phyloP scores from a whole-genome alignment of 306 rosid species.

The Trifolium dubium region DNA sequence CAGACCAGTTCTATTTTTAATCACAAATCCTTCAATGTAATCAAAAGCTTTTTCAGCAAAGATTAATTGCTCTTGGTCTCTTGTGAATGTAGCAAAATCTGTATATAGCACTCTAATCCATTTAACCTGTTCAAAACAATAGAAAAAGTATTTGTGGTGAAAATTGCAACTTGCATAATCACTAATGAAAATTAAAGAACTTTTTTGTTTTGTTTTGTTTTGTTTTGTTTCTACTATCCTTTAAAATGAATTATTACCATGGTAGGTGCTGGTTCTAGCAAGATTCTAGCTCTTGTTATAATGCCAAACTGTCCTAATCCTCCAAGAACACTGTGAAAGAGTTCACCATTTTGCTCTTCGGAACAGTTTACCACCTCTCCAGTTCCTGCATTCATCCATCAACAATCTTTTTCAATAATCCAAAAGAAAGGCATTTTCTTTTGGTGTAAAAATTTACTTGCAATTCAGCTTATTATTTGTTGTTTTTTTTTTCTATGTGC shows the following conservation, averaged over 20 bases:
- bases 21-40: conserved; percentile 92
- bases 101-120: conserved; percentile 68
- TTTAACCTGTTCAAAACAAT: conserved; percentile 46
- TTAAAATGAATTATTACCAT: conserved; percentile 55
- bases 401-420: conserved; percentile 20
- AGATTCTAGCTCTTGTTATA: conserved; percentile 80
- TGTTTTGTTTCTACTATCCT: conserved; percentile 33
- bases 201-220: conserved; percentile 33
- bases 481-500: neutral
- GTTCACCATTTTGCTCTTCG: conserved; percentile 68
- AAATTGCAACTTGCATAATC: conserved; percentile 1
- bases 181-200: conserved; percentile 1
- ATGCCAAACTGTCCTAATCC: conserved; percentile 99
- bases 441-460: neutral
- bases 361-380: conserved; percentile 88
- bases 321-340: conserved; percentile 91
- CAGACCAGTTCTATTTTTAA: conserved; percentile 89
- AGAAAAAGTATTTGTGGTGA: neutral
- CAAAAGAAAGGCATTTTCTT: neutral
- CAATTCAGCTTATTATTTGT: neutral
- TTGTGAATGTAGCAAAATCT: conserved; percentile 60
- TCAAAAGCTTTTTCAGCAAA: conserved; percentile 66
- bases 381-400: conserved; percentile 69
- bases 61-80: conserved; percentile 83
- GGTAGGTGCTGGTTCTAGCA: conserved; percentile 83